Conservation (phyloP, 1,284 basidiomycete genomes). For the Sanghuangporus weigelae region DNA sequence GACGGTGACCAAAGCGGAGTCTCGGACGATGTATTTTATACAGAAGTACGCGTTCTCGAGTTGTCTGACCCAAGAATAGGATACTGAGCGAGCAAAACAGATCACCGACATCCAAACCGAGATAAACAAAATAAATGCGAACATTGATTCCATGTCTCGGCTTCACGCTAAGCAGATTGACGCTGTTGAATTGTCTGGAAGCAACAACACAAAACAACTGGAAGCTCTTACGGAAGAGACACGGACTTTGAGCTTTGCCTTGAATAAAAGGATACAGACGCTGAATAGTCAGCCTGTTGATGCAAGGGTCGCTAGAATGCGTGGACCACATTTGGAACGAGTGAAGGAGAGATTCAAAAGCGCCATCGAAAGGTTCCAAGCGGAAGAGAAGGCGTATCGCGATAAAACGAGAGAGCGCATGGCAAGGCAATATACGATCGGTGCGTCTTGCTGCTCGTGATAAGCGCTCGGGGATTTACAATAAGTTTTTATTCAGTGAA, state of each 20-base stretch:
- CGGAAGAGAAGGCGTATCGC: slow-evolving; percentile 90
- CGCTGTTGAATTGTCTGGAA: slow-evolving; percentile 67
- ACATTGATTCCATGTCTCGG: slow-evolving; percentile 62
- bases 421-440: slow-evolving; percentile 95
- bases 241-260: slow-evolving; percentile 65
- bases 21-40: slow-evolving; percentile 63
- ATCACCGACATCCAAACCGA: slow-evolving; percentile 52
- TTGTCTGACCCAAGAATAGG: neutral
- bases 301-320: slow-evolving; percentile 40
- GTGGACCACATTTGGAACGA: slow-evolving; percentile 50
- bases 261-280: slow-evolving; percentile 77
- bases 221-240: slow-evolving; percentile 77
- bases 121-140: slow-evolving; percentile 64
- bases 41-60: slow-evolving; percentile 44
- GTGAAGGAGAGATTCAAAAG: slow-evolving; percentile 81
- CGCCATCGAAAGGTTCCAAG: slow-evolving; percentile 81
- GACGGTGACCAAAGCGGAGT: neutral
- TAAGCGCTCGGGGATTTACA: neutral
- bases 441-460: slow-evolving; percentile 32
- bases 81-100: neutral
- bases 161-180: slow-evolving; percentile 74
- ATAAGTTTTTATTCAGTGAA: slow-evolving; percentile 54
- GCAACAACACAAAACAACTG: slow-evolving; percentile 58
- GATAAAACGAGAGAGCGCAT: slow-evolving; percentile 91
- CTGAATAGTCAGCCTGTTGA: slow-evolving; percentile 67